Conservation (phyloP, 1,284 basidiomycete genomes). For the Tilletia horrida region DNA sequence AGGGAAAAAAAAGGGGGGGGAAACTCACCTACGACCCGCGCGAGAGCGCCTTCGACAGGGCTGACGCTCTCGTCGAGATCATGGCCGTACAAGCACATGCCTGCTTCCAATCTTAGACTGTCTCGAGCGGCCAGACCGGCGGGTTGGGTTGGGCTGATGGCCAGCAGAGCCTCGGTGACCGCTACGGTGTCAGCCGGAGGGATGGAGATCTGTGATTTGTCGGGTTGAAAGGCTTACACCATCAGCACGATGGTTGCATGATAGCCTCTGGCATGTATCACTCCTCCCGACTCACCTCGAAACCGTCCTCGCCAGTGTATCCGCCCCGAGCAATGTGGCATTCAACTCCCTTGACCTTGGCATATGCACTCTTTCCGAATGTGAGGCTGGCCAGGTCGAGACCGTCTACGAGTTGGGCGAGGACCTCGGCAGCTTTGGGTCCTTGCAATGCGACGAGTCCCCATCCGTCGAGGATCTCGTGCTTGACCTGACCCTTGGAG, state of each 20-base stretch:
- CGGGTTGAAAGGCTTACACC: no score
- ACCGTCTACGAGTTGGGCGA: conserved; percentile 66
- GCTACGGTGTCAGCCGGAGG: conserved; percentile 72
- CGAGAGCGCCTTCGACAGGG: conserved; percentile 79
- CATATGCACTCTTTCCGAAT: conserved; percentile 49
- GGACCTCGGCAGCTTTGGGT: conserved; percentile 74
- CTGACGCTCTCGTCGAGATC: conserved; percentile 82
- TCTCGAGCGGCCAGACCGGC: conserved; percentile 91
- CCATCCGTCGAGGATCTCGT: conserved; percentile 78
- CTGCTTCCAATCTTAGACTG: conserved; percentile 87
- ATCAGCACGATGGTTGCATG: no score
- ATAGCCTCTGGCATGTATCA: conserved; percentile 31
- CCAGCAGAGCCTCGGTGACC: conserved; percentile 68
- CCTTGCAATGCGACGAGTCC: conserved; percentile 89
- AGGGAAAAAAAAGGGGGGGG: background rate
- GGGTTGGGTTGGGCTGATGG: conserved; percentile 68
- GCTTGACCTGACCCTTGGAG: conserved; percentile 64
- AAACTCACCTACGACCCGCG: conserved; percentile 80
- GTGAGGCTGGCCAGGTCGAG: conserved; percentile 62
- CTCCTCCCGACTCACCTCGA: conserved; percentile 65
- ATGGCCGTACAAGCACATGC: conserved; percentile 96
- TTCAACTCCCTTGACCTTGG: conserved; percentile 65
- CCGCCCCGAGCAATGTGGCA: conserved; percentile 88
- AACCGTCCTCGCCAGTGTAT: conserved; percentile 98
- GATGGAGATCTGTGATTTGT: conserved; percentile 76